Base-by-base conservation (phyloP, 108 stramenopile genomes). In the Nannochloropsis salina region DNA sequence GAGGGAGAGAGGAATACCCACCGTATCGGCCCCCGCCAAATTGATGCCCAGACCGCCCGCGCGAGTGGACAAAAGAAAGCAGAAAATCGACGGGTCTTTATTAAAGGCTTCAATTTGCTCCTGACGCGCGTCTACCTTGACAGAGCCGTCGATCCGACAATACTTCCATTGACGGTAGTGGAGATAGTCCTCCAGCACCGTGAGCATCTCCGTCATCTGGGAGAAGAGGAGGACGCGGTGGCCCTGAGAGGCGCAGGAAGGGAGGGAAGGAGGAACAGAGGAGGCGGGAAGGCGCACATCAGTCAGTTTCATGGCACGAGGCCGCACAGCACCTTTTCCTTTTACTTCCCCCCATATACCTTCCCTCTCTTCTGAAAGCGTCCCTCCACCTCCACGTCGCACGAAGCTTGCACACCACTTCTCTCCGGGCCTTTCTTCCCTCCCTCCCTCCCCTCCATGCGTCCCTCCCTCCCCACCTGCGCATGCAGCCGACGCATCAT, bases 31-130 rank as follows among this genome's bases (percentile, higher is more conserved):
- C 21, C 95, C 90, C 22, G 96, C 95, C 9, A 99, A 92, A 87
- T 99, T 99, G 82, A 99, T 95, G 44, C 98, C 98, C 81, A 95
- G 91, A 2, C 96, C 95, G 31, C 99, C 99, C 22, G 99, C 97
- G 6, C 97, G 91, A 10, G 99, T 98, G 80, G 95, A 95, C 80
- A 99, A 90, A 0, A 98, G 92, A 87, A 98, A 99, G 22, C 95
- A 92, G 86, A 97, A 97, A 83, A 94, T 90, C 2, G 93, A 94
- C 44, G 93, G 92, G 84, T 95, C 94, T 1, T 93, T 93, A 44
- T 93, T 90, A 93, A 97, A 99, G 85, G 92, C 94, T 87, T 97
- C 95, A 95, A 99, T 99, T 9, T 93, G 92, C 84, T 92, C 93
- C 87, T 99, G 96, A 31, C 98, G 93, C 85, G 97, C 96, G 85